A percentile compares a stretch with the other conserved stretches of the same genome.
phyloP scores from a whole-genome alignment of 1,284 basidiomycete genomes.

The Pseudozyma thailandica region DNA sequence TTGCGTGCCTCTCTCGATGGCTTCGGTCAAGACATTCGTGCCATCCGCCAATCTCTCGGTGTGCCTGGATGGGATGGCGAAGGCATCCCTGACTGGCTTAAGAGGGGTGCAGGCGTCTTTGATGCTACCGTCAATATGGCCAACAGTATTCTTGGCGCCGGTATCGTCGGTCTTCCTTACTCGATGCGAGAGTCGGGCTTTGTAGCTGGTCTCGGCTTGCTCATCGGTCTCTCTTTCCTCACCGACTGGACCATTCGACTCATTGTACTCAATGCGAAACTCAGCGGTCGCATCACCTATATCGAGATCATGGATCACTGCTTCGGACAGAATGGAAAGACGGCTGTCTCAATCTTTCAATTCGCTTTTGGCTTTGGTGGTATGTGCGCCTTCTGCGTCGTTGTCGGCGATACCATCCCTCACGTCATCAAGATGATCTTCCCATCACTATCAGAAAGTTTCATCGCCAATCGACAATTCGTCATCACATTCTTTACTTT shows the following conservation, averaged over 20 bases:
- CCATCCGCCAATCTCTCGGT: constrained; percentile 46
- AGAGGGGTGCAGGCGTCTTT: constrained; percentile 78
- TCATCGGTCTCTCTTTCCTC: constrained; percentile 81
- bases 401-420: constrained; percentile 89
- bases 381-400: constrained; percentile 70
- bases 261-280: constrained; percentile 89
- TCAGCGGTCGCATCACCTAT: constrained; percentile 90
- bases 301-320: constrained; percentile 96
- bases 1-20: constrained; percentile 52
- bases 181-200: constrained; percentile 92
- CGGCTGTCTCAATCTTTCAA: constrained; percentile 95
- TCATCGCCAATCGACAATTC: constrained; percentile 87
- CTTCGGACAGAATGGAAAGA: constrained; percentile 77
- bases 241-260: constrained; percentile 99
- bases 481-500: constrained; percentile 74
- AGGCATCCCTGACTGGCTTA: constrained; percentile 68
- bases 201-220: constrained; percentile 82
- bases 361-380: constrained; percentile 97
- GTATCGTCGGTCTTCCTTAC: constrained; percentile 79
- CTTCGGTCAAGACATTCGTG: constrained; percentile 54
- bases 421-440: constrained; percentile 87
- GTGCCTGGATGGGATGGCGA: constrained; percentile 70
- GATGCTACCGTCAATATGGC: constrained; percentile 93
- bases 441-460: constrained; percentile 79
- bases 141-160: constrained; percentile 95